Base-by-base conservation (phyloP, 768 basidiomycete species). In the Phylloporus rhodoxanthus region DNA sequence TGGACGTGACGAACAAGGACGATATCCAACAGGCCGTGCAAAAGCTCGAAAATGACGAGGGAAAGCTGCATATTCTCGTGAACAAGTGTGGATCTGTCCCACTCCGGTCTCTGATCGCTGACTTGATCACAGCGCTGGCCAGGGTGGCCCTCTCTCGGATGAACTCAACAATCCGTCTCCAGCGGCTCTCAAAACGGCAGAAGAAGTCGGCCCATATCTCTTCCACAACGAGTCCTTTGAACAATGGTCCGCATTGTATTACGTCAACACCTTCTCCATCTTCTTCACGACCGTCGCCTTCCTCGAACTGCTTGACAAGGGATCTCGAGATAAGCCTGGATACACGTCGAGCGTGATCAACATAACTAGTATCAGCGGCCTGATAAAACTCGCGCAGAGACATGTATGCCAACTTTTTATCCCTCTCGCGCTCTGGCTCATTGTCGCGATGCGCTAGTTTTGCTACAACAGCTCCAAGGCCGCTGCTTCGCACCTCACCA, bases 401-500 rank as follows among this genome's bases (percentile, higher is more conserved):
- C 88, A 91, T 58, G 88, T 89, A 65, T n/a, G 84, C 39, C n/a
- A 30, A 13, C 17, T 1, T 21, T 20, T 19, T 21, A 40, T 20
- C n/a, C 33, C 36, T 2, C 4, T 42, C 33, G 5, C 5, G 13
- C 13, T 25, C 21, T 20, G n/a, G n/a, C 34, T 41, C 34, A 25
- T 7, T n/a, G 25, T 38, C 34, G 33, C 19, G 17, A 30, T 20
- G 44, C 20, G 21, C 21, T 58, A 91, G 88, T 90, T 90, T 61
- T 79, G 77, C 25, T 91, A 91, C 65, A 91, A 91, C 65, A 85
- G 84, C 57, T 72, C 84, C 7, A 91, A 91, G 63, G 86, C 85
- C 0, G 89, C 86, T 3, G 81, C 80, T 5, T 76, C 83, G 11
- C 87, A 89, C 55, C 69, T 91, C n/a, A 86, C 86, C 9, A 82